These are phyloP conservation scores for Pichia sp. DNA, from an alignment of 1,139 yeast genomes.

Conservation along the genomic window DNA sequence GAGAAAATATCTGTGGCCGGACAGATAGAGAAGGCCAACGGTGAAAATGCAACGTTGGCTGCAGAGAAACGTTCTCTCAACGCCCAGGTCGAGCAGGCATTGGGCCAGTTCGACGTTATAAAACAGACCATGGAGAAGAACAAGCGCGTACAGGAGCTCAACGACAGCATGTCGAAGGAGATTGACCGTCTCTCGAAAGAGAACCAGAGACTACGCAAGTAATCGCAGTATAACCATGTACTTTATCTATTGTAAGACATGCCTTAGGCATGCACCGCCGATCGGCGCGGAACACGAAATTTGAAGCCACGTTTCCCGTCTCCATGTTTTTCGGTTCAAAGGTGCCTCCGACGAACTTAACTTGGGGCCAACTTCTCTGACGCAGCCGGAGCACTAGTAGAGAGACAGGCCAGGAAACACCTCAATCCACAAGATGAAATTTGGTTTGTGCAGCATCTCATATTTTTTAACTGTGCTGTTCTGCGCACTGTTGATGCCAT, in stretches of 20 bases:
- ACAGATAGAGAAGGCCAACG: constrained; percentile 21
- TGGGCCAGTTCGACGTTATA: constrained; percentile 32
- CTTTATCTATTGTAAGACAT: too few relatives aligned
- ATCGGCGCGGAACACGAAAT: neutral
- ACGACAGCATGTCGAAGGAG: constrained; percentile 26
- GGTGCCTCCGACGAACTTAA: too few relatives aligned
- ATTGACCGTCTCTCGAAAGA: constrained; percentile 25
- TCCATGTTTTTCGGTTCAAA: neutral
- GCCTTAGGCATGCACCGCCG: too few relatives aligned
- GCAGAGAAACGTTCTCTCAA: constrained; percentile 18
- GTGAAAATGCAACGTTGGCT: constrained; percentile 22
- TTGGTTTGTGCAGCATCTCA: neutral
- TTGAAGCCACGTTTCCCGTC: neutral
- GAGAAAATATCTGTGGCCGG: constrained; percentile 29
- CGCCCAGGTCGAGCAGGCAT: constrained; percentile 21
- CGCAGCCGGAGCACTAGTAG: too few relatives aligned
- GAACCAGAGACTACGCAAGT: constrained; percentile 18
- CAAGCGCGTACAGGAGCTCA: constrained; percentile 26
- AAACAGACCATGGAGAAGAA: constrained; percentile 31
- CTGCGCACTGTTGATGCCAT: neutral
- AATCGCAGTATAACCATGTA: neutral
- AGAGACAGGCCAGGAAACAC: too few relatives aligned
- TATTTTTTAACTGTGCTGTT: neutral
- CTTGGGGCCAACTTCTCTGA: too few relatives aligned
- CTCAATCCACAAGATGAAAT: neutral